Conservation (phyloP, 345 rosid species). For the Chamaenerion angustifolium region DNA sequence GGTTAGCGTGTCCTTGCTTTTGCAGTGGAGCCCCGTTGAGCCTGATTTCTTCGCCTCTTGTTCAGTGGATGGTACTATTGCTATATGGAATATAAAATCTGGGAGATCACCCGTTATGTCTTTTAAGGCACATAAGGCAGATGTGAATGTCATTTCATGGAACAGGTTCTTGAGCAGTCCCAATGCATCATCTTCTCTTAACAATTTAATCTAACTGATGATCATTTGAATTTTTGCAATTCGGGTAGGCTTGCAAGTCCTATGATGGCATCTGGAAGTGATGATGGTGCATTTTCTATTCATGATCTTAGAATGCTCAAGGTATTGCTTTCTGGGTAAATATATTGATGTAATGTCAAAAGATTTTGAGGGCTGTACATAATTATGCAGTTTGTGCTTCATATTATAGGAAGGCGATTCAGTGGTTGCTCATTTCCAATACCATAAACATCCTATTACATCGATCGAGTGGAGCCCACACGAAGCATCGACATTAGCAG, state of each 20-base stretch:
- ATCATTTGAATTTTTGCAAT: constrained; percentile 7
- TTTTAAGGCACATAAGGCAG: constrained; percentile 82
- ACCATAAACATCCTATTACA: constrained; percentile 81
- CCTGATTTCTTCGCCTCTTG: constrained; percentile 67
- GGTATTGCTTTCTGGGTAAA: constrained; percentile 13
- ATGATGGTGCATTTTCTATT: constrained; percentile 87
- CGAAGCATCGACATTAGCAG: constrained; percentile 79
- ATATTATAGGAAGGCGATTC: constrained; percentile 50
- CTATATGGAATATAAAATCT: constrained; percentile 72
- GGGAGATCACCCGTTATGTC: constrained; percentile 55
- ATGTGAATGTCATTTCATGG: constrained; percentile 96
- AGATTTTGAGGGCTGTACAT: background rate
- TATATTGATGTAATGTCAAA: no score
- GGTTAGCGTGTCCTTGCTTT: constrained; percentile 3
- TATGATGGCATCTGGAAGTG: constrained; percentile 95
- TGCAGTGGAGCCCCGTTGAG: constrained; percentile 97
- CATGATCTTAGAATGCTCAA: constrained; percentile 71
- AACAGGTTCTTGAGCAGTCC: constrained; percentile 38
- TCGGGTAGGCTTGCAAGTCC: constrained; percentile 64
- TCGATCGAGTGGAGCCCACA: constrained; percentile 93
- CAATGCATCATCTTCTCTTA: background rate
- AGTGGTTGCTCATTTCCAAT: constrained; percentile 78
- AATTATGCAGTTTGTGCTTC: background rate
- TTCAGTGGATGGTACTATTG: constrained; percentile 72
- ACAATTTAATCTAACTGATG: background rate